Evolutionary conservation across 2,329 filamentous ascomycete species (phyloP).

Genomic region (Thyridium curvatum): DNA sequence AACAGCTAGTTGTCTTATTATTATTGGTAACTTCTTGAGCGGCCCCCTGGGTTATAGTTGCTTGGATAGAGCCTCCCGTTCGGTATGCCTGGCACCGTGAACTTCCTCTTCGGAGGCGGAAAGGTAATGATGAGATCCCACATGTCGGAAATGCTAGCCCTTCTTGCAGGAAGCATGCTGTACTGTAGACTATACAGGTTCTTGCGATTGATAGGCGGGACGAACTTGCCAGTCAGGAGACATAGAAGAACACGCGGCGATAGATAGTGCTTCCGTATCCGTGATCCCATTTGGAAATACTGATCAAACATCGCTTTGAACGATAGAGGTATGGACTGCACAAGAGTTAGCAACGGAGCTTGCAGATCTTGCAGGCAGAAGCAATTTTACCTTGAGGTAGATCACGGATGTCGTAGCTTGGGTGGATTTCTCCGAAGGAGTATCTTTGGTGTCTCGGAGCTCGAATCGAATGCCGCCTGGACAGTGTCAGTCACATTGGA

Average conservation of each 20-base stretch:
- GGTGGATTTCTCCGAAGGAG: conserved; percentile 27
- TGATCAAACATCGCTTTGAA: conserved; percentile 95
- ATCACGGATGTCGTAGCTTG: conserved; percentile 72
- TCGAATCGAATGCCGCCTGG: conserved; percentile 82
- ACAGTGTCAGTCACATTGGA: conserved; percentile 5
- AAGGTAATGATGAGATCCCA: conserved; percentile 65
- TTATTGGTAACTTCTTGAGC: neutral
- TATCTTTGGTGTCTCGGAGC: conserved; percentile 65
- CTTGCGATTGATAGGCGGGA: conserved; percentile 89
- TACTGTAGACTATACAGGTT: conserved; percentile 96
- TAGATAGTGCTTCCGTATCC: conserved; percentile 92
- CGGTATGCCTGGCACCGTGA: conserved; percentile 25
- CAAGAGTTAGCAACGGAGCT: conserved; percentile 2
- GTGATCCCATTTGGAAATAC: conserved; percentile 89
- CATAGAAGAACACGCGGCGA: conserved; percentile 83
- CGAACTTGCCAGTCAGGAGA: conserved; percentile 83
- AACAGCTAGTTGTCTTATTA: neutral
- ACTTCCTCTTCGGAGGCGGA: conserved; percentile 35
- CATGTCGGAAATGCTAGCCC: conserved; percentile 77
- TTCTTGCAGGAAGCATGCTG: conserved; percentile 83
- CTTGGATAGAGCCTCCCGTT: conserved; percentile 13
- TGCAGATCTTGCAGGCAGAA: neutral
- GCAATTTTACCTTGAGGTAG: conserved; percentile 63
- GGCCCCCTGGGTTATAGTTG: neutral
- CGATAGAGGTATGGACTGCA: conserved; percentile 76